Evolutionary conservation across 2,329 filamentous ascomycete genomes (phyloP), one percentile per base, ranked within the genome.

Genomic region (Hortaea werneckii): DNA sequence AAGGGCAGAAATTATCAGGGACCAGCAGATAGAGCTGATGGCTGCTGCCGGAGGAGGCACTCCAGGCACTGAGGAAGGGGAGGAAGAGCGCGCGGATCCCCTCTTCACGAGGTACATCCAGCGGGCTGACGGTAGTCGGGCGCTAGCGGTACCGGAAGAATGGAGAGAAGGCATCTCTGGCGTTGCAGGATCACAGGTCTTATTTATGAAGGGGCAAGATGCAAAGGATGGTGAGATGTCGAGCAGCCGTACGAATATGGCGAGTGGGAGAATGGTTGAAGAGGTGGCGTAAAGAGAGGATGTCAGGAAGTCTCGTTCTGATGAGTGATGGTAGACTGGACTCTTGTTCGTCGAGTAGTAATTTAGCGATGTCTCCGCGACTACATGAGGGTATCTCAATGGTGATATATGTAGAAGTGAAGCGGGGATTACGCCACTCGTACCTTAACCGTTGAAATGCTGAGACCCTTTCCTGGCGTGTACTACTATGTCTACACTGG

Each of bases 81-180:
- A 58, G 13, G 54, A 58, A 28, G 51, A 54, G 35, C 48, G 49
- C 40, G 48, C 80, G 0, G 73, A 78, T 50, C 74, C 81, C 1
- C 67, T 80, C 6, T 83, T 83, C 52, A 71, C 85, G 20, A 76
- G 85, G 47, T 89, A 84, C 78, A 70, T 85, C 43, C 86, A 78
- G 64, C 84, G 69, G 58, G 79, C 77, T 57, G 71, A 75, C 20
- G 83, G 76, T 13, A 83, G 85, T 7, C 79, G 71, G 3, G 32
- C 9, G 2, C 66, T 89, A 6, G 79, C 73, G 26, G 77, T 88
- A 8, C 81, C 85, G 0, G 73, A 76, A 4, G 83, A 86, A 58
- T 81, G 87, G 70, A 60, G 88, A 28, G 71, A 73, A 7, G 68
- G 63, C 30, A 62, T 83, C 4, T 85, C 87, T 58, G 32, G 20